Conservation (phyloP, 331 rosid species). For the Prunus yedoensis region DNA sequence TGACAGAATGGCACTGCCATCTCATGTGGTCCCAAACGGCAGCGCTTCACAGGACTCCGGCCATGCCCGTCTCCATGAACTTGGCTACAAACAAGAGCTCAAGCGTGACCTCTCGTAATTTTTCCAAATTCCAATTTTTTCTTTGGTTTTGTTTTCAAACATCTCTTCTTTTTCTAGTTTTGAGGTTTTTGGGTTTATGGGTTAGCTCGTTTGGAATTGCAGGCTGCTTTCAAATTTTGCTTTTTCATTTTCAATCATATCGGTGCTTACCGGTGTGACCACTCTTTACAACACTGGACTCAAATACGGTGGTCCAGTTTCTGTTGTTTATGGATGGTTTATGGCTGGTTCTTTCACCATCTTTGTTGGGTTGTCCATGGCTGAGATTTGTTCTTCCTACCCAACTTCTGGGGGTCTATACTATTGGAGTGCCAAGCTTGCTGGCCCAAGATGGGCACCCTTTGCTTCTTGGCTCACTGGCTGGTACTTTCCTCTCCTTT, state of each 20-base stretch:
- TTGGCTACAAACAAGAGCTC: conserved; percentile 97
- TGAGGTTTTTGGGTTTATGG: neutral
- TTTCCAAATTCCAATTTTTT: neutral
- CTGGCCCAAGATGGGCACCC: conserved; percentile 93
- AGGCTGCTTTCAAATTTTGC: conserved; percentile 91
- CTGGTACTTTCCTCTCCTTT: conserved; percentile 50
- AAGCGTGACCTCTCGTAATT: conserved; percentile 94
- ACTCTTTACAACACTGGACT: conserved; percentile 84
- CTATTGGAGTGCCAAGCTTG: conserved; percentile 98
- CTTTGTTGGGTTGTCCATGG: conserved; percentile 87
- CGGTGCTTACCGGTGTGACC: conserved; percentile 88
- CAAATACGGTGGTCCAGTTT: conserved; percentile 78
- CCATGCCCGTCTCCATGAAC: conserved; percentile 78
- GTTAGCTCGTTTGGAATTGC: conserved; percentile 23
- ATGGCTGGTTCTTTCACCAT: conserved; percentile 72
- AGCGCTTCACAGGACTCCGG: conserved; percentile 64
- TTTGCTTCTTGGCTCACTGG: conserved; percentile 99
- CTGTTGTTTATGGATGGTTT: conserved; percentile 87
- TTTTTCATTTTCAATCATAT: conserved; percentile 86
- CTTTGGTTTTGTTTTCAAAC: neutral
- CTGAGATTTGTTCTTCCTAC: conserved; percentile 89
- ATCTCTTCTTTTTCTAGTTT: neutral
- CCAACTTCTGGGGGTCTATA: conserved; percentile 98
- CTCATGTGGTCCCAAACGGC: conserved; percentile 26
- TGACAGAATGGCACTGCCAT: conserved; percentile 34